Evolutionary conservation across 1,284 basidiomycete species (phyloP).

Genomic region (Nidula niveotomentosa): DNA sequence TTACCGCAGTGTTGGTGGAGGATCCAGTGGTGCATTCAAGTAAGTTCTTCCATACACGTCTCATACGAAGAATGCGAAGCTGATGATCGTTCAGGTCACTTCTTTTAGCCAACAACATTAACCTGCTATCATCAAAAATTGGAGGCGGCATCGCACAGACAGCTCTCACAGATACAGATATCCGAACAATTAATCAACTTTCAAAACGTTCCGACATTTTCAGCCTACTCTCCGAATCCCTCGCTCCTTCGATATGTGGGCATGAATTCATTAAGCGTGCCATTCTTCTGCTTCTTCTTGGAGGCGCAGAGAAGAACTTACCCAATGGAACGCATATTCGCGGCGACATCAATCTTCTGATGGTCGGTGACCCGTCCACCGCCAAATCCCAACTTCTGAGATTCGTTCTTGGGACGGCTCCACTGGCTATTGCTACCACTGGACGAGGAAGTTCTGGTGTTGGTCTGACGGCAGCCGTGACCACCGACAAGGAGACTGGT

Average conservation of each 20-base stretch:
- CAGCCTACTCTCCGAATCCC: conserved; percentile 87
- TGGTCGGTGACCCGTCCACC: conserved; percentile 99
- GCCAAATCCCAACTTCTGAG: conserved; percentile 98
- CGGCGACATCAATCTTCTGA: conserved; percentile 99
- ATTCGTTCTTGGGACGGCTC: conserved; percentile 96
- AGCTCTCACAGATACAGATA: conserved; percentile 91
- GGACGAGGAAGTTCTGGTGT: conserved; percentile 97
- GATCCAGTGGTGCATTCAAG: conserved; percentile 90
- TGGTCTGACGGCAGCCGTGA: conserved; percentile 98
- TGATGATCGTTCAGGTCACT: conserved; percentile 65
- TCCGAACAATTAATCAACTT: conserved; percentile 96
- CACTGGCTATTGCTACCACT: conserved; percentile 97
- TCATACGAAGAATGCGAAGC: conserved; percentile 5
- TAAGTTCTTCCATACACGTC: conserved; percentile 39
- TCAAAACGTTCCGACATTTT: conserved; percentile 88
- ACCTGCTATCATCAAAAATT: conserved; percentile 94
- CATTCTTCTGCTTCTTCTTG: conserved; percentile 89
- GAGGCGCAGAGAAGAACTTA: conserved; percentile 97
- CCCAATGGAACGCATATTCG: conserved; percentile 98
- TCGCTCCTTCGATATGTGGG: conserved; percentile 97
- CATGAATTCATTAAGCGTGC: conserved; percentile 97
- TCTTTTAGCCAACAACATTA: conserved; percentile 95
- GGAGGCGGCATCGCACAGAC: conserved; percentile 96
- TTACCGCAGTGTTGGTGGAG: conserved; percentile 92
- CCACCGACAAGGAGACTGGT: conserved; percentile 96